Evolutionary conservation across 371 early-diverging fungal species (phyloP), one percentile per base, ranked within the genome.

Genomic region (Mucor velutinosus): DNA sequence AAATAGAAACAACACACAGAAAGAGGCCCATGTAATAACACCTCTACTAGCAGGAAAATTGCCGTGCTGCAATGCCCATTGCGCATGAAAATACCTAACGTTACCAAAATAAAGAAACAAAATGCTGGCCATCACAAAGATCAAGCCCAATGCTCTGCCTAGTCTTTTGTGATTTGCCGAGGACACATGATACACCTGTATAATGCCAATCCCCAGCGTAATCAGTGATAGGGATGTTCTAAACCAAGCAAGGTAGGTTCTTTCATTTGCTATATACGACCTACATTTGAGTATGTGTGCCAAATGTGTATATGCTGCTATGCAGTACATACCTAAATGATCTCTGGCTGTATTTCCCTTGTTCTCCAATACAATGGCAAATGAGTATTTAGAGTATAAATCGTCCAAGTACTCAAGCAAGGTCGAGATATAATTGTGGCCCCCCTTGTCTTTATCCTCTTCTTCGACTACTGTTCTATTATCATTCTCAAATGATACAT

Each of bases 191-290:
- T 89, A 89, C 32, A 91, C 80, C 68, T 91, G 91, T 11, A 88
- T 86, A 27, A 89, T 79, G 25, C 89, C 90, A 61, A 91, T 88
- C 17, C 91, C 91, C 12, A 89, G 84, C 2, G 90, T 90, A 21
- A 89, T 83, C 62, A 91, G 67, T 0, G 90, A 86, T 29, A 91
- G 66, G 6, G 90, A 91, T 10, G 92, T 87, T 58, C 92, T 82
- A 53, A 91, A 71, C 90, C 90, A 92, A 1, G 91, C 90, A 7
- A 92, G 85, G 59, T 86, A 92, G 14, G 90, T 92, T 63, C 92
- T 80, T 68, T 92, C 92, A 65, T 92, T 92, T 43, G 92, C 89
- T 58, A 70, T 29, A 49, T 39, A 23, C 11, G 12, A 4, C 17
- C 45, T 27, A 12, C 14, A 4, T 14, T 7, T 25, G 14, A 25